Base-by-base conservation (phyloP, 1,284 basidiomycete species). In the Fomitopsis betulina region DNA sequence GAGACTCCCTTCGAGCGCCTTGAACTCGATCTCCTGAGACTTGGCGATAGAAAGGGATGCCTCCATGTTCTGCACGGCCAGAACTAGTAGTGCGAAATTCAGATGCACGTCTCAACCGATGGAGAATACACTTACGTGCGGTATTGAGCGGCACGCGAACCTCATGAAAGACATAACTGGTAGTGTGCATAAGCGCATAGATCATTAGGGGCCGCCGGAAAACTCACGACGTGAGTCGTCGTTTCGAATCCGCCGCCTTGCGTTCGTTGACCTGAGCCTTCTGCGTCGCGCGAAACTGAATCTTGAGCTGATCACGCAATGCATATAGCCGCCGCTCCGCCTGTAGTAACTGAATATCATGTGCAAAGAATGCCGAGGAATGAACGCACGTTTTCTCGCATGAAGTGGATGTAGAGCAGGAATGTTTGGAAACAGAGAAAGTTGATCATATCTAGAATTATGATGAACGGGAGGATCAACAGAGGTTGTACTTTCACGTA, bases 101-200 rank as follows among this genome's bases (percentile, higher is more conserved):
- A 27, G 12, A 47, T 5, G 27, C 9, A 7, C 2, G 13, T 27
- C 45, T 15, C 2, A 47, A 13, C 13, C 5, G 3, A 21, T 47
- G 25, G 17, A 23, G 42, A n/a, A 15, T 47, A 10, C 8, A 79
- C 86, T 69, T 63, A 91, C 89, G 75, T 1, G 93, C 94, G 35
- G 93, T 95, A 68, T 96, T 96, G 61, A 96, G 78, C 19, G 94
- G 94, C 49, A 96, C 94, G 63, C 94, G 86, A 69, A 94, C 93
- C 78, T 93, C 86, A 79, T 87, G 85, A 73, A 92, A 85, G 37
- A 91, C 88, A 70, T 91, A 91, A 51, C 87, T 89, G 60, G 15
- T 13, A 12, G 45, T 15, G 23, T 25, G 47, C 2, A 30, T 19
- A 56, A 35, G n/a, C 40, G 35, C 32, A 3, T 42, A 13, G 21